These are phyloP conservation scores for Capsicum pubescens DNA, from an alignment of 257 asterid genomes.

Conservation along the genomic window DNA sequence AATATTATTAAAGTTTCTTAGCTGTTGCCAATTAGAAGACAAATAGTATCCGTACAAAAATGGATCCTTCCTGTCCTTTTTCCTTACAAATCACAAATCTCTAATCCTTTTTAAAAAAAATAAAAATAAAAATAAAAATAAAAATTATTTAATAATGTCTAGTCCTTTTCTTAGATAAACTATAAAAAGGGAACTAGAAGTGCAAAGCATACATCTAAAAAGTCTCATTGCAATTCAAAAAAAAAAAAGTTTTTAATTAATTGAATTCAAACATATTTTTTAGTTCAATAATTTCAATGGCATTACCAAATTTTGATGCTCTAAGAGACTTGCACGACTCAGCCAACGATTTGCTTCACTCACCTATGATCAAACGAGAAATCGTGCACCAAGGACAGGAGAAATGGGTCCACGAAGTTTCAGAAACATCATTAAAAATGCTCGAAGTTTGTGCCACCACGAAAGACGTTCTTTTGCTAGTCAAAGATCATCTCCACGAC, in stretches of 20 bases:
- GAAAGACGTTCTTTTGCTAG: constrained; percentile 63
- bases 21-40: constrained; percentile 38
- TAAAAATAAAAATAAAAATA: no score
- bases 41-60: constrained; percentile 45
- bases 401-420: constrained; percentile 61
- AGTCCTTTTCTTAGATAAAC: background rate
- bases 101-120: background rate
- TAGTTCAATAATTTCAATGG: constrained; percentile 33
- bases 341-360: constrained; percentile 70
- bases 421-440: constrained; percentile 75
- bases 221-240: background rate
- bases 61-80: constrained; percentile 55
- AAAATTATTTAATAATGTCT: no score
- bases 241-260: background rate
- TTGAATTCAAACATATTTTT: background rate
- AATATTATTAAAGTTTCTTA: constrained; percentile 24
- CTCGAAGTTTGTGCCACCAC: constrained; percentile 80
- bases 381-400: constrained; percentile 44
- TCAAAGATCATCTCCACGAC: constrained; percentile 65
- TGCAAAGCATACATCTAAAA: background rate
- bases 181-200: background rate
- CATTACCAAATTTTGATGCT: constrained; percentile 52
- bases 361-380: constrained; percentile 50
- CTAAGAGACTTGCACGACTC: constrained; percentile 66
- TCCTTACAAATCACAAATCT: constrained; percentile 41